These are phyloP conservation scores for Candida patagonica DNA, from an alignment of 805 yeast species.

Conservation along the genomic window DNA sequence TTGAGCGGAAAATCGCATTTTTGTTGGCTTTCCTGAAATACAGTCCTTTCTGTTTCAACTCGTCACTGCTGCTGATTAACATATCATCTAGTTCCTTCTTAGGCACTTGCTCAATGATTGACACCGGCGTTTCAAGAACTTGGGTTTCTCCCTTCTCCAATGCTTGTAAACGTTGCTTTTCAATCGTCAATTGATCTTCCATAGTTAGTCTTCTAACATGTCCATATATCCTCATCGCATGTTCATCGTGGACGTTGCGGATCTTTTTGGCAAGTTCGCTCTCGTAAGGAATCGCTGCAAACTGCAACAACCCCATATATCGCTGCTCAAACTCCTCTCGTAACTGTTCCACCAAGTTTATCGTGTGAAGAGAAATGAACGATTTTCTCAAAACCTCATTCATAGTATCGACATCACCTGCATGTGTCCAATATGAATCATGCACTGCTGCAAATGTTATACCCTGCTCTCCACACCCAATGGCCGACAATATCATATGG, in stretches of 20 bases:
- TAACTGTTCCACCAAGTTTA: conserved; percentile 59
- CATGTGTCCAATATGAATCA: conserved; percentile 98
- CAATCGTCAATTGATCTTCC: conserved; percentile 66
- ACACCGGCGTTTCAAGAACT: conserved; percentile 59
- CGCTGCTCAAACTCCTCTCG: conserved; percentile 74
- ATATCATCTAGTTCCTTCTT: conserved; percentile 25
- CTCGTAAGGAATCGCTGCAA: conserved; percentile 43
- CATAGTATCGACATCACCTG: conserved; percentile 69
- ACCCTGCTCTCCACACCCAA: conserved; percentile 54
- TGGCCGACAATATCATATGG: conserved; percentile 88
- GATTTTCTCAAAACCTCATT: conserved; percentile 61
- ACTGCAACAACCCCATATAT: conserved; percentile 61
- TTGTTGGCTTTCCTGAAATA: neutral
- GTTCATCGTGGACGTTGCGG: conserved; percentile 2
- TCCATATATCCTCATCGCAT: conserved; percentile 21
- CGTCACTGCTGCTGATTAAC: conserved; percentile 19
- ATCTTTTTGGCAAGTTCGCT: conserved; percentile 46
- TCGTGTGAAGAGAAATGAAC: conserved; percentile 69
- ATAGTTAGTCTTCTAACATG: conserved; percentile 40
- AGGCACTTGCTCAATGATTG: conserved; percentile 31
- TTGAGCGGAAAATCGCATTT: conserved; percentile 15
- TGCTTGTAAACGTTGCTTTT: conserved; percentile 50
- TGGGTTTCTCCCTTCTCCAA: conserved; percentile 39
- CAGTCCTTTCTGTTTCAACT: conserved; percentile 9
- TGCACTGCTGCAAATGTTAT: conserved; percentile 89